Evolutionary conservation across 208 protist genomes (phyloP).

Genomic region (Acanthamoeba royreba): DNA sequence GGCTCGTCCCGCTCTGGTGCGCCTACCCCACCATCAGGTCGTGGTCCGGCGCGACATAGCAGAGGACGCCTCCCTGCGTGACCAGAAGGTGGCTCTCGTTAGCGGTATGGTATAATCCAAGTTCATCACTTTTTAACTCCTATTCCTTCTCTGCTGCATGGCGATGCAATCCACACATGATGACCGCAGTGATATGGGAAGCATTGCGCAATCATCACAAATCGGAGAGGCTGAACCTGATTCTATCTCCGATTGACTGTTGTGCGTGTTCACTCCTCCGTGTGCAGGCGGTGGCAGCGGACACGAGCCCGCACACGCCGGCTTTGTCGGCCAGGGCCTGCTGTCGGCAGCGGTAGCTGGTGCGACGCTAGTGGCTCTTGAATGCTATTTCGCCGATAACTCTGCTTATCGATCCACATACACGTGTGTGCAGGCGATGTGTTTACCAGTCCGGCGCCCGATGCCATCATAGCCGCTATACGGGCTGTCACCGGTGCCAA

Average conservation of each 20-base stretch:
- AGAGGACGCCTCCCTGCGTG: background rate
- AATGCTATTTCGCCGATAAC: background rate
- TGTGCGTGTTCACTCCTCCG: background rate
- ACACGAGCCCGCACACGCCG: constrained; percentile 87
- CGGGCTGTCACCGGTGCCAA: constrained; percentile 65
- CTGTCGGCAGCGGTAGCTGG: constrained; percentile 88
- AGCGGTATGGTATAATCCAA: background rate
- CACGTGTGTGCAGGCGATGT: constrained; percentile 58
- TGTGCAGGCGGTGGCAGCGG: constrained; percentile 85
- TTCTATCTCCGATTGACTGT: constrained; percentile 70
- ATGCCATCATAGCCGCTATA: constrained; percentile 82
- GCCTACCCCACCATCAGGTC: background rate
- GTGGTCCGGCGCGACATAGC: constrained; percentile 8
- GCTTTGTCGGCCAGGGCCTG: constrained; percentile 86
- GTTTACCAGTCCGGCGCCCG: constrained; percentile 85
- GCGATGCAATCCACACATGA: no score
- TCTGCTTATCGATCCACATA: background rate
- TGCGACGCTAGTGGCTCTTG: background rate
- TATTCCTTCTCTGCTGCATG: no score
- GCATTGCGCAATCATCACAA: no score
- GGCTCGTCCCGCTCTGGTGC: background rate
- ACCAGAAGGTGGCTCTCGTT: background rate
- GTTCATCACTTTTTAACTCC: background rate
- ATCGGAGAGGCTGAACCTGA: background rate
- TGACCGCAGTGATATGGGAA: no score